These are phyloP conservation scores for Solanum lignicaule DNA, from an alignment of 257 asterid species.

Conservation along the genomic window DNA sequence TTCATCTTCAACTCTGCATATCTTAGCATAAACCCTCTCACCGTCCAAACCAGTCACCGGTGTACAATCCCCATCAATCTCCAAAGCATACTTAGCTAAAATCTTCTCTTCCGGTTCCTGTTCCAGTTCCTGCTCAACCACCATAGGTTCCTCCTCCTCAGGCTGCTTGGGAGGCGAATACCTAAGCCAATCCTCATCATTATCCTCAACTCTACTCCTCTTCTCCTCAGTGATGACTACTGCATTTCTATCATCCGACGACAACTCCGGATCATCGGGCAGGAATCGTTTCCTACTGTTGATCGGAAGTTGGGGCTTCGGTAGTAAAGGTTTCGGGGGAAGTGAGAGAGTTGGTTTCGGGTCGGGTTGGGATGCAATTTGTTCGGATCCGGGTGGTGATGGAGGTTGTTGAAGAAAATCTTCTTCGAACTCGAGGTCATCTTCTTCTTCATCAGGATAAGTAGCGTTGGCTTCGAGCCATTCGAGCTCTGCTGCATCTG, in stretches of 20 bases:
- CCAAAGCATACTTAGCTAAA: slow-evolving; percentile 60
- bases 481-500: slow-evolving; percentile 71
- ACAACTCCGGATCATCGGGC: slow-evolving; percentile 8
- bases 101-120: slow-evolving; percentile 37
- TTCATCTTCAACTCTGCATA: slow-evolving; percentile 31
- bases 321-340: slow-evolving; percentile 37
- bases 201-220: slow-evolving; percentile 5
- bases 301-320: slow-evolving; percentile 11
- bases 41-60: slow-evolving; percentile 93
- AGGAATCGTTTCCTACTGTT: slow-evolving; percentile 45
- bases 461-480: slow-evolving; percentile 65
- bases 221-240: slow-evolving; percentile 7
- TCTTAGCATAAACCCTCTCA: slow-evolving; percentile 87
- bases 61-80: slow-evolving; percentile 78
- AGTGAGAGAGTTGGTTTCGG: slow-evolving; percentile 38
- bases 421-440: slow-evolving; percentile 31
- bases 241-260: slow-evolving; percentile 1
- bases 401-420: slow-evolving; percentile 40
- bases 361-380: neutral
- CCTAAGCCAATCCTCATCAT: slow-evolving; percentile 47
- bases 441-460: slow-evolving; percentile 26
- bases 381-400: slow-evolving; percentile 22
- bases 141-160: slow-evolving; percentile 34
- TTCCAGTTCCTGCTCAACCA: slow-evolving; percentile 17
- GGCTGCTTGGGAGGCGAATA: slow-evolving; percentile 32